Base-by-base conservation (phyloP, 129 eudicot genomes). In the Centaurea solstitialis region DNA sequence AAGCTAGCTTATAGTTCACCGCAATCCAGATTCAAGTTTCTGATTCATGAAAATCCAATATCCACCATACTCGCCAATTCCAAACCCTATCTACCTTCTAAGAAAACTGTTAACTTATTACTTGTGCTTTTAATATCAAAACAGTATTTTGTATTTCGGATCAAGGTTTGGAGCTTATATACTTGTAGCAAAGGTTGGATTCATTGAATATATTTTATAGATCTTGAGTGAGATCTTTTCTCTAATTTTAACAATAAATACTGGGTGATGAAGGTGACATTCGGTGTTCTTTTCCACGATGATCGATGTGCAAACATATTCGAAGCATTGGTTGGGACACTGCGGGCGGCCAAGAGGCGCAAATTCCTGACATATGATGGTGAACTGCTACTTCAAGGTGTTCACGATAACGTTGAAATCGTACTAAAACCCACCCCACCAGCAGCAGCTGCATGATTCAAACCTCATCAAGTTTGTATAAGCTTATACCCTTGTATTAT, bases 331-430 rank as follows among this genome's bases (percentile, higher is more conserved):
- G 99, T 96, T 28, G 99, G 99, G 65, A 96, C 99, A 9, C 80
- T 96, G 21, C 87, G 99, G 86, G 99, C 99, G 9, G 99, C 98
- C 70, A 96, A 96, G 90, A 96, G 81, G 78, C 92, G 99, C 65
- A 96, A 96, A 53, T 17, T 91, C 10, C n/a, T 96, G 53, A 89
- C 99, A 17, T 96, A 93, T 74, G 98, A 96, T 33, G 99, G 98
- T 74, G 99, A 96, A 79, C 83, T 96, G 20, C 88, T 96, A n/a
- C 92, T 96, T 72, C 99, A 96, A 88, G 98, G 99, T 50, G 99
- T 96, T 70, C 99, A 96, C 69, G 98, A 96, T 62, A 91, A 89
- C 79, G 98, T 93, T 9, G 97, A 91, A 78, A 96, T 96, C 37
- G 70, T 87, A 17, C 94, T 95, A 66, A 93, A 88, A 85, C 85